Evolutionary conservation across 257 asterid genomes (phyloP), one percentile per base, ranked within the genome.

Genomic region (Solanum megistacrolobum): DNA sequence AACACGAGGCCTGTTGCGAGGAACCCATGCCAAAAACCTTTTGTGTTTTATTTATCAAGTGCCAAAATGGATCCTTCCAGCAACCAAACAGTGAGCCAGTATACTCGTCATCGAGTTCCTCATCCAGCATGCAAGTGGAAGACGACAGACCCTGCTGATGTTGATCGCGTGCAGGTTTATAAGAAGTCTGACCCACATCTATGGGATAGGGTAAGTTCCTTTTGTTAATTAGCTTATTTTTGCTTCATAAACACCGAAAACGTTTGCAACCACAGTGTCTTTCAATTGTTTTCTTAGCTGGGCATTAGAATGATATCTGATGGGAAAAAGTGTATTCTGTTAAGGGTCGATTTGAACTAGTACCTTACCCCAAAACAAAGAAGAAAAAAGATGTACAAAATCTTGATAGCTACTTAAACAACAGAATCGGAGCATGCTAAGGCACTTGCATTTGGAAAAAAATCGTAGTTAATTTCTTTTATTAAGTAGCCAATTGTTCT

Each of bases 1-100:
- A 96, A 96, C 92, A 96, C 99, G 0, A 91, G 99, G 92, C 98
- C 99, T 0, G 94, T 96, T 52, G 90, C 91, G 92, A 93, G 98
- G 92, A 93, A 95, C 43, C 96, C 97, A 0, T 96, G 99, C 68
- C 98, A 95, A 89, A 95, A 93, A 90, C 95, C 98, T 8, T 95
- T 92, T 73, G 92, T 94, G 65, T 96, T 94, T 87, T 94, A 95
- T 86, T 82, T 96, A 69, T 92, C 95, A 0, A 88, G 74, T 38
- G 93, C 93, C 1, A 88, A 91, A 88, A 89, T 92, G 92, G 92
- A 92, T 32, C 38, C 83, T 2, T 29, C 38, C 10, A 90, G 83
- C 21, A 93, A 92, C 84, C 89, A 29, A 55, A 96, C 98, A 2
- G 86, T 92, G 84, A 95, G 92, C 10, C 89, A 86, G 85, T 95